Conservation (phyloP, 2,329 filamentous ascomycete genomes). For the Rhexocercosporidium sp. region DNA sequence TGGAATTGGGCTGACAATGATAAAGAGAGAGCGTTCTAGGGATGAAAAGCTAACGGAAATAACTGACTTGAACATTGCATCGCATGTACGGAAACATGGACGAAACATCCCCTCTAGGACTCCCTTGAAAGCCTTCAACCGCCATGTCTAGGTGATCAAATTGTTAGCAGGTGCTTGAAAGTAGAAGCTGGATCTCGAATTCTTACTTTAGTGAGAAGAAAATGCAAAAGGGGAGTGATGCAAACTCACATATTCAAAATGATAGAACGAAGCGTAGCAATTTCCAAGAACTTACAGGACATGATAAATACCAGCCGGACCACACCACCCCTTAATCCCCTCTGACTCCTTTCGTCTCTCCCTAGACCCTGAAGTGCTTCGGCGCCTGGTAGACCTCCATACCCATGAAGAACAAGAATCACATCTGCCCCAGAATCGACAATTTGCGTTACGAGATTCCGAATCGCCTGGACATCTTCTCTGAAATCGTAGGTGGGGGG, state of each 20-base stretch:
- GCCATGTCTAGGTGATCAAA: slow-evolving; percentile 27
- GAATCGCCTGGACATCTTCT: slow-evolving; percentile 46
- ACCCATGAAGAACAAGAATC: slow-evolving; percentile 37
- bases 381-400: slow-evolving; percentile 35
- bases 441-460: slow-evolving; percentile 41
- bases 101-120: slow-evolving; percentile 34
- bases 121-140: slow-evolving; percentile 28
- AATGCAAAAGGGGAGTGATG: neutral
- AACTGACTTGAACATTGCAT: slow-evolving; percentile 43
- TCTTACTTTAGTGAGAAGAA: neutral
- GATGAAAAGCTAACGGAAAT: slow-evolving; percentile 3
- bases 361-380: slow-evolving; percentile 36
- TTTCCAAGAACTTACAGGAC: slow-evolving; percentile 39
- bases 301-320: slow-evolving; percentile 47
- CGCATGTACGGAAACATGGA: slow-evolving; percentile 42
- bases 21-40: neutral
- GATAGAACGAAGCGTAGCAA: neutral
- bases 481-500: slow-evolving; percentile 44
- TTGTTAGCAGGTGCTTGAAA: neutral
- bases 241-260: slow-evolving; percentile 3
- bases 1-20: neutral
- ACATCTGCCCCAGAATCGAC: slow-evolving; percentile 42
- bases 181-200: too few relatives aligned
- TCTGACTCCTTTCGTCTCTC: slow-evolving; percentile 32
- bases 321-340: slow-evolving; percentile 33